Base-by-base conservation (phyloP, 2,329 filamentous ascomycete species). In the Huntiella decipiens region DNA sequence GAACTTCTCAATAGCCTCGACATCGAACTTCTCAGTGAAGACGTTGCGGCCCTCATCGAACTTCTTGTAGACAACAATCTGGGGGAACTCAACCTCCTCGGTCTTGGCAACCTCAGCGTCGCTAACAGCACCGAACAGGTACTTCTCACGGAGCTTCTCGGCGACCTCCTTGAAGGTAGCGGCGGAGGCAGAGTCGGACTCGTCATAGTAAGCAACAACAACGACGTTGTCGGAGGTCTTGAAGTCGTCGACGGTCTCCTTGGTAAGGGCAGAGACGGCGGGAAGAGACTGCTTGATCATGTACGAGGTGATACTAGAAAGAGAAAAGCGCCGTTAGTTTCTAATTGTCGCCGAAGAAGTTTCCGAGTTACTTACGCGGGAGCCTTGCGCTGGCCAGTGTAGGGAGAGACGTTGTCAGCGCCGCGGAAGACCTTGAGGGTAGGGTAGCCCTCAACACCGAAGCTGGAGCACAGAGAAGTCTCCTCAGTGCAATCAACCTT, bases 341-440 rank as follows among this genome's bases (percentile, higher is more conserved):
- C 5, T n/a, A 42, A 45, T 38, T 4, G 10, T 52, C 34, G 28
- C 31, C 11, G n/a, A 10, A 11, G 3, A 12, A 46, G 22, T n/a
- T 10, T 31, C 5, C 4, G 13, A 19, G 11, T 2, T 32, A 68
- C 73, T 65, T 65, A 77, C 74, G 70, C 72, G 63, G 75, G 77
- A 53, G 87, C 79, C 72, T 96, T 94, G 63, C 91, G 77, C 65
- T 85, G 80, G 60, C 91, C 91, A 56, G 71, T 70, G 68, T 98
- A 98, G 52, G 87, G 80, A 53, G 74, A 70, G 60, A 84, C 66
- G 61, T 81, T 84, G 8, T 95, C 84, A 38, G 67, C 65, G 56
- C 91, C 88, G 57, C 88, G 85, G 86, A 98, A 98, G 66, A 98
- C 77, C 79, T 96, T 98, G 61, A 98, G 77, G 54, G 91, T 98